A percentile compares a stretch with the other conserved stretches of the same genome.
Evolutionary conservation across 192 early-diverging fungal genomes (phyloP).

Genomic region (Backusella macrospora): DNA sequence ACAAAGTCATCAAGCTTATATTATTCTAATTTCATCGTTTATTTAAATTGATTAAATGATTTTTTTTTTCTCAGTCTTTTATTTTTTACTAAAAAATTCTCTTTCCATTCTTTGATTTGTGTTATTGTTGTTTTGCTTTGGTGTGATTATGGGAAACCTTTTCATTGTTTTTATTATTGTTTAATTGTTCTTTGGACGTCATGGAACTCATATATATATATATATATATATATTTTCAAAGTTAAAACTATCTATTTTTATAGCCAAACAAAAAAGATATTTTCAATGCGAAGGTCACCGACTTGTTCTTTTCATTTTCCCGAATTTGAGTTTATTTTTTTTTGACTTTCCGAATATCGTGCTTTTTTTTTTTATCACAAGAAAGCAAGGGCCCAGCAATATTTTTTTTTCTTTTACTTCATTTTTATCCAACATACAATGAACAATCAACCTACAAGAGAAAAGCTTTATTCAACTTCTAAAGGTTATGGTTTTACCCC

Average conservation of each 20-base stretch:
- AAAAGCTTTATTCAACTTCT: slow-evolving; percentile 42
- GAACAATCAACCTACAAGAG: slow-evolving; percentile 23
- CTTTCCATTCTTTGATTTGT: too few species aligned
- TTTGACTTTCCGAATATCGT: too few species aligned
- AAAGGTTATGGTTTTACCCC: slow-evolving; percentile 52
- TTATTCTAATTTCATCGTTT: too few species aligned
- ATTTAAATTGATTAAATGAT: background rate
- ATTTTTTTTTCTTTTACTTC: slow-evolving; percentile 5
- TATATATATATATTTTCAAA: too few species aligned
- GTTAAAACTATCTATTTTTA: too few species aligned
- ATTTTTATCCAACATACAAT: background rate
- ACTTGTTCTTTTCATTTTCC: too few species aligned
- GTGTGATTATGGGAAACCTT: background rate
- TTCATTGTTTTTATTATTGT: background rate
- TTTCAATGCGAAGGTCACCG: too few species aligned
- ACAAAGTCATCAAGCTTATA: too few species aligned
- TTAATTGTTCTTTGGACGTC: too few species aligned
- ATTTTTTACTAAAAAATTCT: background rate
- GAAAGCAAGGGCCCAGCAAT: slow-evolving; percentile 7
- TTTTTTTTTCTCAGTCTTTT: background rate
- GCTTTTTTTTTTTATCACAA: background rate
- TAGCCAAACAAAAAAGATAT: too few species aligned
- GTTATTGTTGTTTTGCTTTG: background rate
- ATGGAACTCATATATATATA: too few species aligned
- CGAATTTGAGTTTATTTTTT: too few species aligned